Base-by-base conservation (phyloP, 2,329 filamentous ascomycete species). In the Xylaria hypoxylon region DNA sequence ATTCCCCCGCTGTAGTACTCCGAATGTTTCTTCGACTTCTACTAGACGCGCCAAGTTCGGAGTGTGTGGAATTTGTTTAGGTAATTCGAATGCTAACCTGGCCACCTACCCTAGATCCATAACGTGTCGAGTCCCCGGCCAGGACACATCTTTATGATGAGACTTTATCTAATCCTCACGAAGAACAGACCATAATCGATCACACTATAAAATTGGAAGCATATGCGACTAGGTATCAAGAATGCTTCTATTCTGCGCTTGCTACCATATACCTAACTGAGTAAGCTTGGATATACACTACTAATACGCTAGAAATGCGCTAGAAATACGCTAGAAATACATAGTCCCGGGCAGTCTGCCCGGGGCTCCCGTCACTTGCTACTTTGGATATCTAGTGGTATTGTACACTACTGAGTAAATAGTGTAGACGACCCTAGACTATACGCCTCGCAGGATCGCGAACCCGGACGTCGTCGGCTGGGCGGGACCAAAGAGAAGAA, bases 371-470 rank as follows among this genome's bases (percentile, higher is more conserved):
- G 35, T 22, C 28, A 33, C 7, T 35, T 28, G 47, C 15, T 50
- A 22, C 15, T n/a, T 4, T 52, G 26, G 24, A 48, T 26, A 48
- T 2, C 1, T 38, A 38, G 44, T 47, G n/a, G 26, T 33, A 26
- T 13, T 4, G 22, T 17, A 6, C 24, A 10, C n/a, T 26, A 19
- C 24, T n/a, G n/a, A n/a, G n/a, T n/a, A n/a, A n/a, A n/a, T n/a
- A n/a, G n/a, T n/a, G 35, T 15, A 15, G 35, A 38, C 35, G 11
- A 11, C 10, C 35, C 35, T 38, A 15, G 35, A 44, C 2, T 53
- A 28, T 31, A 48, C 22, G 24, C 40, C 17, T 44, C 28, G 47
- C 28, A 66, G 64, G 64, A 66, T 62, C 47, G 53, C 44, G 38
- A 59, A 58, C 59, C 59, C 22, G 24, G 59, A 28, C 63, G 15